Base-by-base conservation (phyloP, 106 monocot species). In the Apostasia ramifera region DNA sequence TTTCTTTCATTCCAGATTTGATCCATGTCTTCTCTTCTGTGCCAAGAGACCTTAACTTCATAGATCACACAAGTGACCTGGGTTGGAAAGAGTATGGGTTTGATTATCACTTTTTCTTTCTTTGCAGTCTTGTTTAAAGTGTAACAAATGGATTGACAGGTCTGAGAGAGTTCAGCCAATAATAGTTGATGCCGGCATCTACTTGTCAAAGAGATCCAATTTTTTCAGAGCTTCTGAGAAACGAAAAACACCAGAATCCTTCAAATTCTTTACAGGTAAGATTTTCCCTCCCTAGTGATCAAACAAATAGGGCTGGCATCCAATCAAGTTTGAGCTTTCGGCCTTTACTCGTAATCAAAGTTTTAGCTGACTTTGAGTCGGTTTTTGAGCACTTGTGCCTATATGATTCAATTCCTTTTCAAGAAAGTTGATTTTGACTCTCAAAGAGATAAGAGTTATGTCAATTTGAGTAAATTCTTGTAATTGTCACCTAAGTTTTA, bases 101-200 rank as follows among this genome's bases (percentile, higher is more conserved):
- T 9, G 13, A 40, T 6, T 44, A 7, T 56, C 55, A 8, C 1
- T 46, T 4, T 41, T 12, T 66, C 41, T 46, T 44, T 42, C 48
- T 53, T 42, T 43, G 13, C 3, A 13, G 9, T 3, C 4, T 13
- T 45, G 7, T 44, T 26, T 63, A 13, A 2, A 11, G 38, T 11
- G 4, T 52, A 57, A 57, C n/a, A 3, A 57, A 13, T 57, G 10
- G 57, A 8, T 59, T 46, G 7, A 38, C 47, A 2, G 3, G 1
- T 40, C 46, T 55, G 83, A 88, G 47, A 85, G 88, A 57, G 88
- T 83, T 14, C 83, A 86, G 7, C 85, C 85, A 37, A 75, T 85
- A 49, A 81, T 85, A 81, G 85, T 85, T 45, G 85, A 85, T 72
- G 79, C 85, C 3, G 85, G 78, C 70, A 71, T 81, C 44, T 85